Evolutionary conservation across 441 rosid species (phyloP), one percentile per base, ranked within the genome.

Genomic region (Gossypium gossypioides): DNA sequence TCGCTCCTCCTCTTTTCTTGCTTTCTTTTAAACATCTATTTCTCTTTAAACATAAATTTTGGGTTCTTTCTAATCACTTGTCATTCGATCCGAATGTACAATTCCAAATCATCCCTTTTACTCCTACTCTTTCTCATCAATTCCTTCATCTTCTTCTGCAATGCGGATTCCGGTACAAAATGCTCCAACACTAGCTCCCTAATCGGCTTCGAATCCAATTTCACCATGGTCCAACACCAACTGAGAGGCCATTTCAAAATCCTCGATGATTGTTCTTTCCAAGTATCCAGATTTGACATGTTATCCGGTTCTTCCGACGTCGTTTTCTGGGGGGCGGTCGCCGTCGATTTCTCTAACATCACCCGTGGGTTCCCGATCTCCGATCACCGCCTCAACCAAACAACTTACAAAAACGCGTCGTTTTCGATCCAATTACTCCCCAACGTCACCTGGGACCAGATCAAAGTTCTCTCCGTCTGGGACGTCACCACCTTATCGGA

Each of bases 201-300:
- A 27, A 67, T 85, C 65, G 97, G 91, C 24, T 82, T 80, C 75
- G 79, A 80, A 74, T 87, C 88, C 32, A 84, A 87, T 60, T 84
- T 92, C 89, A 77, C 69, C 68, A 90, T 94, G 99, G 83, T 86
- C 32, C 99, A 89, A 42, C 97, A 92, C 82, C 99, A 94, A 79
- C 80, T 90, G 21, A 88, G 99, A 22, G 97, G 99, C 27, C 65
- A 73, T 22, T 32, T 92, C 74, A 82, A 86, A 66, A 76, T 92
- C 21, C 44, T 92, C 77, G 96, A 94, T 69, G 91, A 87, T 76
- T 94, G 99, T 79, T 86, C 97, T 1, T 94, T 94, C 76, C 72
- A 74, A 82, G 87, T 94, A 75, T 84, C 96, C 44, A 78, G 84
- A 71, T 94, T 94, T 72, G 93, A 94, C 71, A 90, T 94, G 97